These are phyloP conservation scores for Wickerhamomyces sp. DNA, from an alignment of 1,139 yeast species.

Conservation along the genomic window DNA sequence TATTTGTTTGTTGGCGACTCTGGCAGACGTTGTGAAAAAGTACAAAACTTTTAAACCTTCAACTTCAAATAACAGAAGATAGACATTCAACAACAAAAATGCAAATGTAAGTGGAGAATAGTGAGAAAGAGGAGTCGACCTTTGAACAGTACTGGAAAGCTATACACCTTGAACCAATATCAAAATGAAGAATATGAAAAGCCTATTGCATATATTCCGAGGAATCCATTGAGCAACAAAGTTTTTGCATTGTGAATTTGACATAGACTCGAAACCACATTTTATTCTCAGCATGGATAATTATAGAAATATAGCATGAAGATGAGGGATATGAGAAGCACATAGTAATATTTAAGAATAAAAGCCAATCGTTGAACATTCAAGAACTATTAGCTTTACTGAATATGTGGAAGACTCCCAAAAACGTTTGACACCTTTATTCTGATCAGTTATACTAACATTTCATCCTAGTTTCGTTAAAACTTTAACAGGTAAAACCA, in stretches of 20 bases:
- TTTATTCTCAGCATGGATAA: too few species aligned
- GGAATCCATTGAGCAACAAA: too few species aligned
- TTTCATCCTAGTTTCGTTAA: slow-evolving; percentile 66
- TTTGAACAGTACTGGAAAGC: not conserved
- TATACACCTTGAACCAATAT: not conserved
- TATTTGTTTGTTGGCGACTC: not conserved
- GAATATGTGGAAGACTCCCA: not conserved
- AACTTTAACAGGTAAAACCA: slow-evolving; percentile 86
- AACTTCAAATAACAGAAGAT: not conserved
- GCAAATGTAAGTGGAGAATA: slow-evolving; percentile 25
- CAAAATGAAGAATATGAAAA: not conserved
- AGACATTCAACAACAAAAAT: slow-evolving; percentile 13
- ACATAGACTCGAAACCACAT: too few species aligned
- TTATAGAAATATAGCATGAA: too few species aligned
- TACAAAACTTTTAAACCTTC: slow-evolving; percentile 2
- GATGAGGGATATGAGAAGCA: too few species aligned
- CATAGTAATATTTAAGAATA: too few species aligned
- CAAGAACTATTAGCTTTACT: too few species aligned
- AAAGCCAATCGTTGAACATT: too few species aligned
- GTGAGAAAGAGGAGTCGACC: not conserved
- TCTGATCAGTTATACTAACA: slow-evolving; percentile 16
- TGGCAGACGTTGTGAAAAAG: not conserved
- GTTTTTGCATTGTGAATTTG: too few species aligned
- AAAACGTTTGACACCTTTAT: not conserved
- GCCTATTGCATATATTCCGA: too few species aligned